Percentiles rank a stretch among this genome's conserved stretches.
These are phyloP conservation scores for Corynespora cassiicola DNA, from an alignment of 2,329 filamentous ascomycete genomes.

Conservation along the genomic window DNA sequence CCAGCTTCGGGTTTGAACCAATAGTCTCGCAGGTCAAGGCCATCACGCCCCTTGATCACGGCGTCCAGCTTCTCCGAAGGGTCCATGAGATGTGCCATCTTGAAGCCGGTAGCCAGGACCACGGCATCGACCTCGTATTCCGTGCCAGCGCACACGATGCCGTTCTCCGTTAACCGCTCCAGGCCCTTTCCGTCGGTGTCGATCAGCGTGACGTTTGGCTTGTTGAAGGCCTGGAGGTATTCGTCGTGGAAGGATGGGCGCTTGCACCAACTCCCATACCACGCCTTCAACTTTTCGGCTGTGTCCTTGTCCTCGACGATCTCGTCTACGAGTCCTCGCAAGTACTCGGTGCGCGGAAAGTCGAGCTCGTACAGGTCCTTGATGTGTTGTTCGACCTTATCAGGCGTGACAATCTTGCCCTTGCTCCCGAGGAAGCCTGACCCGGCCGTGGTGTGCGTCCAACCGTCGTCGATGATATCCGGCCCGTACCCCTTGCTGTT, in stretches of 20 bases:
- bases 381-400: too few species aligned
- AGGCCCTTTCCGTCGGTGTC: conserved; percentile 63
- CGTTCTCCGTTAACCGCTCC: conserved; percentile 50
- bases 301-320: conserved; percentile 57
- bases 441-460: conserved; percentile 47
- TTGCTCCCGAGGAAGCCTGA: conserved; percentile 21
- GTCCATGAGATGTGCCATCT: conserved; percentile 25
- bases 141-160: conserved; percentile 52
- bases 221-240: conserved; percentile 65
- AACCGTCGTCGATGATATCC: conserved; percentile 56
- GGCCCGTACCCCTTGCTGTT: conserved; percentile 28
- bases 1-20: conserved; percentile 49
- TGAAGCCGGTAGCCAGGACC: conserved; percentile 52
- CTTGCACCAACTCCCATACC: conserved; percentile 68
- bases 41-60: conserved; percentile 49
- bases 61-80: conserved; percentile 23
- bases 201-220: conserved; percentile 61
- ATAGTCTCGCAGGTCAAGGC: conserved; percentile 50
- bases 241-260: conserved; percentile 65
- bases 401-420: too few species aligned
- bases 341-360: conserved; percentile 45
- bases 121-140: conserved; percentile 55
- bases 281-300: conserved; percentile 60
- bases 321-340: conserved; percentile 53
- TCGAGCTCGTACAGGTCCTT: conserved; percentile 50